These are phyloP conservation scores for Triadica sebifera DNA, from an alignment of 345 rosid species.

Conservation along the genomic window DNA sequence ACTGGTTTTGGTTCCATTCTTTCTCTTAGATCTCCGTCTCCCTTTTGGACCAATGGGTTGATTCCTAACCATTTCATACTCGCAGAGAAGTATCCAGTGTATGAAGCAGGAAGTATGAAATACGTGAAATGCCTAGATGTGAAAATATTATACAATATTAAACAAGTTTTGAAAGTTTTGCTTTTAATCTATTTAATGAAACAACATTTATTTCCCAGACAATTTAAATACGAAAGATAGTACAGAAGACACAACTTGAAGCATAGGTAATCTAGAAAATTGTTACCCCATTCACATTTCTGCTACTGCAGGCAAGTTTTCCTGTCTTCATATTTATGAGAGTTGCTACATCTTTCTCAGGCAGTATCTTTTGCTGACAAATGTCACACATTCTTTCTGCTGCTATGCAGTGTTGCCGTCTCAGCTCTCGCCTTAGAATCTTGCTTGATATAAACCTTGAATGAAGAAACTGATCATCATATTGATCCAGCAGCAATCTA, in stretches of 20 bases:
- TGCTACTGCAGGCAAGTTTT: constrained; percentile 72
- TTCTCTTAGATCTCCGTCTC: constrained; percentile 52
- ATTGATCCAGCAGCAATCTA: constrained; percentile 46
- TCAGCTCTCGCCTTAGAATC: constrained; percentile 65
- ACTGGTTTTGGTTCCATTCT: constrained; percentile 43
- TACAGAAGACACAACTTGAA: constrained; percentile 7
- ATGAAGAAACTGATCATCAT: constrained; percentile 58
- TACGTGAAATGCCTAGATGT: constrained; percentile 73
- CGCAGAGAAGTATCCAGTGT: constrained; percentile 88
- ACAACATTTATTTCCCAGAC: not conserved
- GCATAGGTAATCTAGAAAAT: constrained; percentile 7
- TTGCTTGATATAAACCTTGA: constrained; percentile 56
- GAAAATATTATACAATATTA: not conserved
- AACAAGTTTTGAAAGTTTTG: constrained; percentile 4
- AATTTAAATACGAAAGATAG: not conserved
- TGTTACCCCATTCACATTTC: constrained; percentile 74
- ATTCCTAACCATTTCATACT: constrained; percentile 53
- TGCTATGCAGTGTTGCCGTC: constrained; percentile 73
- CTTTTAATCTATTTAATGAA: not conserved
- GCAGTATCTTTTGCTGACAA: constrained; percentile 89
- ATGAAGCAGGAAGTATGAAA: constrained; percentile 86
- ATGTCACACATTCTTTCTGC: constrained; percentile 88
- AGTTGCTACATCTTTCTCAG: constrained; percentile 75
- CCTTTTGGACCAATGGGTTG: constrained; percentile 40
- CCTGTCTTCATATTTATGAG: constrained; percentile 78